These are phyloP conservation scores for Trichoderma oligosporum DNA, from an alignment of 2,329 filamentous ascomycete species.

Conservation along the genomic window DNA sequence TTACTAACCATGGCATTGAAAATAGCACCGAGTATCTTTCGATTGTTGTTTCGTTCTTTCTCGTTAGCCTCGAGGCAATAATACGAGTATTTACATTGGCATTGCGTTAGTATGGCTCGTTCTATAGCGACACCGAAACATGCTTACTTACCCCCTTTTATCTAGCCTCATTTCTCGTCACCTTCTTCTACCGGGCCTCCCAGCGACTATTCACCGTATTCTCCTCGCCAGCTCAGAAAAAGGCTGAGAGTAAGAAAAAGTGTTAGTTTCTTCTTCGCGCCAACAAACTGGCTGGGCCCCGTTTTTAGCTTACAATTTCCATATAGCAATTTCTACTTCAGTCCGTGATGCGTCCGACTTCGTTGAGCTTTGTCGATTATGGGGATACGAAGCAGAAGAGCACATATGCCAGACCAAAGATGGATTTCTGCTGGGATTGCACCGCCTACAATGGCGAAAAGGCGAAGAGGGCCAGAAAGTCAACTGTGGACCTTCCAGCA, in stretches of 20 bases:
- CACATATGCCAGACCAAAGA: slow-evolving; percentile 93
- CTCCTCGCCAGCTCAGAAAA: slow-evolving; percentile 65
- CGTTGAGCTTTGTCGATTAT: slow-evolving; percentile 85
- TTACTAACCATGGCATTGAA: slow-evolving; percentile 9
- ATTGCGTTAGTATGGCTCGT: slow-evolving; percentile 59
- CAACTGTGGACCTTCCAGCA: slow-evolving; percentile 64
- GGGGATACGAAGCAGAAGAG: slow-evolving; percentile 91
- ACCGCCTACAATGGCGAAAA: slow-evolving; percentile 77
- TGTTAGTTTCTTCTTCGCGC: slow-evolving; percentile 41
- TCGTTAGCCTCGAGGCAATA: slow-evolving; percentile 77
- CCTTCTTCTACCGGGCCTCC: slow-evolving; percentile 77
- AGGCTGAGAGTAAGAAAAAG: slow-evolving; percentile 64
- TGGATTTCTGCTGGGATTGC: slow-evolving; percentile 86
- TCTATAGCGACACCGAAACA: neutral
- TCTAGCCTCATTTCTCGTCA: slow-evolving; percentile 72
- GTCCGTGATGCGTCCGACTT: slow-evolving; percentile 89
- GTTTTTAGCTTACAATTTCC: slow-evolving; percentile 24
- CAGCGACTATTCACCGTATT: slow-evolving; percentile 78
- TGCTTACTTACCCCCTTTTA: slow-evolving; percentile 24
- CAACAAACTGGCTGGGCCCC: neutral
- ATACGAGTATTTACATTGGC: slow-evolving; percentile 84
- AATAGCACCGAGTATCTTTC: slow-evolving; percentile 82
- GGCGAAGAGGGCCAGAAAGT: slow-evolving; percentile 77
- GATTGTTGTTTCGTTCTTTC: slow-evolving; percentile 74
- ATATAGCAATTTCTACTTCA: slow-evolving; percentile 61